A percentile compares a stretch with the other conserved stretches of the same genome.
Conservation (phyloP, 768 basidiomycete genomes). For the Kwoniella europaea region DNA sequence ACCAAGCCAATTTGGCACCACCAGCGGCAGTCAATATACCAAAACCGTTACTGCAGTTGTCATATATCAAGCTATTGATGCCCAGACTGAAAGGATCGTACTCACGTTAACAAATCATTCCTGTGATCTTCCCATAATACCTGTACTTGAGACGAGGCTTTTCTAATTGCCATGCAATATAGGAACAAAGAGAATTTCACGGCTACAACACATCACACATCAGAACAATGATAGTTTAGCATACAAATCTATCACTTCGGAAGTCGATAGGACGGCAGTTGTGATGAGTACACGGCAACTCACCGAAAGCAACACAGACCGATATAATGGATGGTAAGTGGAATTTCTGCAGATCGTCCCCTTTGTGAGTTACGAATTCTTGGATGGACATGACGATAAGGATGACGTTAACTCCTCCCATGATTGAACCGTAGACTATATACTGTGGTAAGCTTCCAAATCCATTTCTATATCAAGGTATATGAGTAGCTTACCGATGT, state of each 20-base stretch:
- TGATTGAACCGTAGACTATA: conserved; percentile 76
- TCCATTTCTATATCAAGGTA: too few species aligned
- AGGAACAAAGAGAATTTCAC: conserved; percentile 80
- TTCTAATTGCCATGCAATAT: conserved; percentile 79
- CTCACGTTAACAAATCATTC: conserved; percentile 84
- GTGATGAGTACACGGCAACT: conserved; percentile 50
- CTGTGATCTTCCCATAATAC: conserved; percentile 97
- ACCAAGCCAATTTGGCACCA: conserved; percentile 60
- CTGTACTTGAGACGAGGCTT: conserved; percentile 84
- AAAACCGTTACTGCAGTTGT: conserved; percentile 55
- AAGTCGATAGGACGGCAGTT: not conserved
- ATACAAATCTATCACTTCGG: too few species aligned
- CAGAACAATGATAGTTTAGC: not conserved
- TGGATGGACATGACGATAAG: conserved; percentile 85
- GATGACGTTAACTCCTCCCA: conserved; percentile 89
- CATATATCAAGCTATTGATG: too few species aligned
- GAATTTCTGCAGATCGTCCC: conserved; percentile 66
- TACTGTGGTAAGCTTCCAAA: conserved; percentile 46
- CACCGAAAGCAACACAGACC: conserved; percentile 81
- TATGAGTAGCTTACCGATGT: conserved; percentile 24
- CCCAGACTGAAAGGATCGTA: too few species aligned
- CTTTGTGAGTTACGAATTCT: conserved; percentile 67
- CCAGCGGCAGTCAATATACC: conserved; percentile 60
- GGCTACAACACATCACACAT: conserved; percentile 9
- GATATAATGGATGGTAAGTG: conserved; percentile 82